Evolutionary conservation across 2,329 filamentous ascomycete species (phyloP), one percentile per base, ranked within the genome.

Genomic region (Colletotrichum sojae): DNA sequence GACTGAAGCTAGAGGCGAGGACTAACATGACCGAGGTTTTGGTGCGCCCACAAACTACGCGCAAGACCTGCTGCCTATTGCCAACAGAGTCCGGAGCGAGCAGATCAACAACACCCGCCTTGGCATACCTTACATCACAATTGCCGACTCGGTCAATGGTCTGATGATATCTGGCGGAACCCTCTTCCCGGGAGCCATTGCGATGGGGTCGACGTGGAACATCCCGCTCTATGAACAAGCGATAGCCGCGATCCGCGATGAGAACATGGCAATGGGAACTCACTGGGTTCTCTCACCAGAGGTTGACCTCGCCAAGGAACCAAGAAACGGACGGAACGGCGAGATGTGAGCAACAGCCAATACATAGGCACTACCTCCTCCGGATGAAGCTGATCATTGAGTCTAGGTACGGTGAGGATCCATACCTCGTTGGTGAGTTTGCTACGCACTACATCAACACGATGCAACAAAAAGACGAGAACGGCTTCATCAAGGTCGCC

Each of bases 241-340:
- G 2, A 67, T 76, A 3, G 68, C 63, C 3, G 76, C 74, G 0
- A 77, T 77, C 10, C 74, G 78, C 3, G 77, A 79, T 3, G 78
- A 79, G 64, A 77, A 77, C 27, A 54, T 75, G 8, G 75, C 77
- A 2, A 63, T 78, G 6, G 78, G 78, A 0, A 74, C 76, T 36
- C 74, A 73, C 36, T 80, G 78, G 78, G 76, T 80, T 9, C 71
- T 80, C 2, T 77, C 75, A 0, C 78, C 78, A 6, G 76, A 77
- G 39, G 68, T 80, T 5, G 78, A 79, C 62, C 61, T 79, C 8
- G 75, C 73, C 6, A 76, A 74, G 62, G 77, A 80, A 20, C 78
- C 77, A 16, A 67, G 77, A 20, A 75, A 78, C 58, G 63, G 63
- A 8, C 49, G 63, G 9, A 73, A 73, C 55, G 74, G 73, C 25